A percentile compares a stretch with the other conserved stretches of the same genome.
Conservation (phyloP, 73 alveolate species). For the Paraurostyla sp. region DNA sequence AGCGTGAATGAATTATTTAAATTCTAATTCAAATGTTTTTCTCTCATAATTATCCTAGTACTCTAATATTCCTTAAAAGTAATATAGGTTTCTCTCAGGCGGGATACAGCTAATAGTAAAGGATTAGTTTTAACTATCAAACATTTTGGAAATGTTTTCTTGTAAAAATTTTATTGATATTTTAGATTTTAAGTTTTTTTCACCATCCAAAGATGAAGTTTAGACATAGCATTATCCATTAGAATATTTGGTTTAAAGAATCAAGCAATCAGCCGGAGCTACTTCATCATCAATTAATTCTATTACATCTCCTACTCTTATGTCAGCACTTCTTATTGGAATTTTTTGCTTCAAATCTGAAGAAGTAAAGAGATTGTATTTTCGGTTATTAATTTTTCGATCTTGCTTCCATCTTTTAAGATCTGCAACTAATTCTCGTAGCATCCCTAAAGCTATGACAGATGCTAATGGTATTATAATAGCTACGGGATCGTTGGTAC, state of each 20-base stretch:
- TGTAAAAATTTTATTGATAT: background rate
- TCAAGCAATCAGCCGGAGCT: conserved; percentile 56
- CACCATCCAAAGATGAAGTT: conserved; percentile 50
- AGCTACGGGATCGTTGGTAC: conserved; percentile 39
- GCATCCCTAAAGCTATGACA: conserved; percentile 47
- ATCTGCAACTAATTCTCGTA: conserved; percentile 54
- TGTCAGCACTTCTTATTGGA: background rate
- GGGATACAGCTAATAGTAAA: background rate
- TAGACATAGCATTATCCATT: conserved; percentile 22
- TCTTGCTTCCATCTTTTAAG: conserved; percentile 54
- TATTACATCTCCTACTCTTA: conserved; percentile 56
- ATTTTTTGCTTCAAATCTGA: background rate
- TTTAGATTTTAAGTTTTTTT: conserved; percentile 45
- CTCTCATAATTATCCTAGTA: background rate
- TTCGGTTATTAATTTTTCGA: conserved; percentile 1
- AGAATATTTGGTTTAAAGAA: background rate
- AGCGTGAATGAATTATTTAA: background rate
- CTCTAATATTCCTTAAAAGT: background rate
- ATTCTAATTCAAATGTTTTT: background rate
- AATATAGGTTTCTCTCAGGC: conserved; percentile 11
- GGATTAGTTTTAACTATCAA: background rate
- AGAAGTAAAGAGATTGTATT: background rate
- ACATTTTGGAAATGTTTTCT: background rate
- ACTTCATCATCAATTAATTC: background rate
- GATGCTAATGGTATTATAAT: conserved; percentile 36